phyloP scores from a whole-genome alignment of 306 rosid species.

The Cicer chorassanicum region DNA sequence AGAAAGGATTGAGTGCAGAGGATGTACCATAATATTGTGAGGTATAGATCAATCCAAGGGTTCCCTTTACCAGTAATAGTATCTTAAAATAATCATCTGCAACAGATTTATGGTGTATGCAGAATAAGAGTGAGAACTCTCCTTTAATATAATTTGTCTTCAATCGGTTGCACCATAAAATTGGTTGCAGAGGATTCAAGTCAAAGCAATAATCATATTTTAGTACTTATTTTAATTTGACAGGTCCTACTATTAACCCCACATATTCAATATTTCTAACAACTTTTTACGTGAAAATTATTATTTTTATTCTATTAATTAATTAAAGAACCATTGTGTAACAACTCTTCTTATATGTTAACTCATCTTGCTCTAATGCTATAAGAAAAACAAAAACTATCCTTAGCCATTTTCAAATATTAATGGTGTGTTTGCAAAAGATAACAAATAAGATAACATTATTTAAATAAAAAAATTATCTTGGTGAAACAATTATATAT shows the following conservation, averaged over 20 bases:
- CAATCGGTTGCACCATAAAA: too few species aligned
- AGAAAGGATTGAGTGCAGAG: too few species aligned
- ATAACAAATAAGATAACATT: too few species aligned
- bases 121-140: too few species aligned
- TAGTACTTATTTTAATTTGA: background rate
- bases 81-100: too few species aligned
- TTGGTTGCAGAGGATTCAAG: too few species aligned
- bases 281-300: background rate
- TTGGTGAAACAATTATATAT: too few species aligned
- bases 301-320: background rate
- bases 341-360: background rate
- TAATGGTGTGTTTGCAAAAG: background rate
- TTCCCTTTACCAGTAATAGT: background rate
- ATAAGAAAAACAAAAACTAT: conserved; percentile 1
- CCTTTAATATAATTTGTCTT: too few species aligned
- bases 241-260: background rate
- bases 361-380: background rate
- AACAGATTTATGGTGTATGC: too few species aligned
- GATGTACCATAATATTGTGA: background rate
- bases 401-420: background rate
- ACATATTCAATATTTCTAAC: conserved; percentile 1
- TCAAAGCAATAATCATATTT: background rate
- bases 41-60: background rate
- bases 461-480: too few species aligned
- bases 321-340: too few species aligned